Evolutionary conservation across 495 filamentous ascomycete genomes (phyloP).

Genomic region (Penicillium pancosmium): DNA sequence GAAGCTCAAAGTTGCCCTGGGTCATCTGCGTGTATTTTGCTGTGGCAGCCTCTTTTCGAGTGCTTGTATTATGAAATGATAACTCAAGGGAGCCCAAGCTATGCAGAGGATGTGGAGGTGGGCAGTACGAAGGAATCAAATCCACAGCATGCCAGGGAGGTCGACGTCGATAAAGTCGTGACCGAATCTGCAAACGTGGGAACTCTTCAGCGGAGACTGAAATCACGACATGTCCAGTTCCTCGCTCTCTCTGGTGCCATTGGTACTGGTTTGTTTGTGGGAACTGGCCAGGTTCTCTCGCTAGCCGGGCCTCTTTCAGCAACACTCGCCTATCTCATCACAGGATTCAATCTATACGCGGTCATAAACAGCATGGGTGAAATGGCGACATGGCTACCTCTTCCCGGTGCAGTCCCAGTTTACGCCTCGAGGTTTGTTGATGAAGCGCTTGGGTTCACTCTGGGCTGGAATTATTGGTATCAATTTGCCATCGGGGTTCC

Average conservation of each 20-base stretch:
- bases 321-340: conserved; percentile 65
- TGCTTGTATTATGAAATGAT: not conserved
- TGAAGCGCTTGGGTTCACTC: conserved; percentile 65
- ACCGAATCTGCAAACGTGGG: conserved; percentile 12
- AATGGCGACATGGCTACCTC: conserved; percentile 73
- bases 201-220: conserved; percentile 53
- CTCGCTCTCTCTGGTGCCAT: conserved; percentile 60
- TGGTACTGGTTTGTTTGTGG: conserved; percentile 72
- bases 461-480: conserved; percentile 69
- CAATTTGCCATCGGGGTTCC: conserved; percentile 58
- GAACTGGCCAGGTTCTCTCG: conserved; percentile 63
- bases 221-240: conserved; percentile 65
- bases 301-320: conserved; percentile 64
- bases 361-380: conserved; percentile 56
- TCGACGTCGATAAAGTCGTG: not conserved
- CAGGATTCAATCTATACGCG: conserved; percentile 60
- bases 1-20: not conserved
- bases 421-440: conserved; percentile 70
- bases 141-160: not conserved
- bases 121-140: not conserved
- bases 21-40: not conserved
- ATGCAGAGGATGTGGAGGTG: not conserved
- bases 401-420: conserved; percentile 67
- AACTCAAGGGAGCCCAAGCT: not conserved
- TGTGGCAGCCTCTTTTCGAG: not conserved